A percentile compares a stretch with the other conserved stretches of the same genome.
Evolutionary conservation across 106 monocot genomes (phyloP).

Genomic region (Dioscorea zingiberensis): DNA sequence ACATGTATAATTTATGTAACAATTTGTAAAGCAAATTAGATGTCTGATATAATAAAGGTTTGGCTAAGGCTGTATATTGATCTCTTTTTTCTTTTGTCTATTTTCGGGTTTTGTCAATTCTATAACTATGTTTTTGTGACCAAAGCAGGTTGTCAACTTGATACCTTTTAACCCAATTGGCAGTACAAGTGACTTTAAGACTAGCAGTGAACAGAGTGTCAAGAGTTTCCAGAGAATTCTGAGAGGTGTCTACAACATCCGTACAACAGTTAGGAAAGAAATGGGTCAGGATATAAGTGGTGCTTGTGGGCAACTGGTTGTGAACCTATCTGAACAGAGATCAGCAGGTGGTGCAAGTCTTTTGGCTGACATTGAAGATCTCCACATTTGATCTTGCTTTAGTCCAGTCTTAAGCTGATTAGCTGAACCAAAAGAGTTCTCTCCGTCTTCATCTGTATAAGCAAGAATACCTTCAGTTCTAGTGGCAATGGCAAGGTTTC

Average conservation of each 20-base stretch:
- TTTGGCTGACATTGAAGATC: constrained; percentile 83
- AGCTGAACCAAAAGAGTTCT: too few species aligned
- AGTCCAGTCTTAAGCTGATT: too few species aligned
- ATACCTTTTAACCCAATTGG: constrained; percentile 95
- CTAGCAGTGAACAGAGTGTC: constrained; percentile 56
- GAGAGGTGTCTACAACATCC: constrained; percentile 65
- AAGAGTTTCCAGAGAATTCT: constrained; percentile 73
- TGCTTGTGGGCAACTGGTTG: constrained; percentile 94
- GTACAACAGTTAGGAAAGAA: constrained; percentile 76
- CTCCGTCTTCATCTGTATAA: too few species aligned
- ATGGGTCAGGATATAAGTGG: constrained; percentile 99
- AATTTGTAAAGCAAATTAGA: too few species aligned
- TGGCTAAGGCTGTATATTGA: too few species aligned
- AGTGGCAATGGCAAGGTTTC: too few species aligned
- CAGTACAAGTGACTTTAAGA: constrained; percentile 41
- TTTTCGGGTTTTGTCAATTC: background rate
- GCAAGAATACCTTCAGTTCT: too few species aligned
- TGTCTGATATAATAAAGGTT: too few species aligned
- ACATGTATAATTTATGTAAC: too few species aligned
- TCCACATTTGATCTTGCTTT: constrained; percentile 26
- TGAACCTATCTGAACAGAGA: constrained; percentile 59
- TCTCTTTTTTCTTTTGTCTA: background rate
- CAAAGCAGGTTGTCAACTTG: constrained; percentile 83
- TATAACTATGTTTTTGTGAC: background rate
- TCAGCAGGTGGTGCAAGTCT: constrained; percentile 39